Evolutionary conservation across 1,284 basidiomycete species (phyloP), one percentile per base, ranked within the genome.

Genomic region (Inonotus hispidus): DNA sequence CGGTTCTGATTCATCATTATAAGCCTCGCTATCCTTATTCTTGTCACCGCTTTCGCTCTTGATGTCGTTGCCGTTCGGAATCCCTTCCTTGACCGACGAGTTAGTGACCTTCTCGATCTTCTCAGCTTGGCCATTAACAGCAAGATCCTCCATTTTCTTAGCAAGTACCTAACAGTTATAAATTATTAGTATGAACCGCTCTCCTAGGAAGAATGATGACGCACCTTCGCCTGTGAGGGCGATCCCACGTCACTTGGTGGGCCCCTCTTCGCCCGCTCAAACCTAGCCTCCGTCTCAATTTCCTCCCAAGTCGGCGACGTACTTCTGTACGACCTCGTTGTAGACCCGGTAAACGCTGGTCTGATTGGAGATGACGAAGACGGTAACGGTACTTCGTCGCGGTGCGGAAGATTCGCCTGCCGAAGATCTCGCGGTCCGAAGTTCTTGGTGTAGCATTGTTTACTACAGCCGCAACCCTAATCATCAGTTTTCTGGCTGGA

Each of bases 401-500:
- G 75, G 63, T 82, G 73, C 14, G 86, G 86, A 8, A 87, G 81
- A 68, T 91, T 91, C 57, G 85, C 85, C 59, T 86, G 83, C 55
- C 89, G 83, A 47, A 91, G 79, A 69, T 90, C 85, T 63, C 79
- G 77, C 19, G 85, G 89, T 32, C 86, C 88, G 66, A 90, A 90
- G 66, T 76, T 81, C 75, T 82, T 87, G 64, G 83, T 69, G 70
- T 91, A 88, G 66, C 88, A 91, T 58, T 78, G 77, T 77, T 90
- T 90, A 74, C 88, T 90, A 69, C 35, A 53, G 13, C 47, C 50
- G 1, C 25, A 37, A 41, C 56, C 11, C 19, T n/a, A 14, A 29
- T 25, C 11, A 46, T 32, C 39, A n/a, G n/a, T n/a, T n/a, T 52
- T 23, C 41, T 5, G 16, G 21, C 16, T 29, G n/a, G 21, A 21